Conservation (phyloP, 1,284 basidiomycete genomes). For the Austroboletus novae-zelandiae region DNA sequence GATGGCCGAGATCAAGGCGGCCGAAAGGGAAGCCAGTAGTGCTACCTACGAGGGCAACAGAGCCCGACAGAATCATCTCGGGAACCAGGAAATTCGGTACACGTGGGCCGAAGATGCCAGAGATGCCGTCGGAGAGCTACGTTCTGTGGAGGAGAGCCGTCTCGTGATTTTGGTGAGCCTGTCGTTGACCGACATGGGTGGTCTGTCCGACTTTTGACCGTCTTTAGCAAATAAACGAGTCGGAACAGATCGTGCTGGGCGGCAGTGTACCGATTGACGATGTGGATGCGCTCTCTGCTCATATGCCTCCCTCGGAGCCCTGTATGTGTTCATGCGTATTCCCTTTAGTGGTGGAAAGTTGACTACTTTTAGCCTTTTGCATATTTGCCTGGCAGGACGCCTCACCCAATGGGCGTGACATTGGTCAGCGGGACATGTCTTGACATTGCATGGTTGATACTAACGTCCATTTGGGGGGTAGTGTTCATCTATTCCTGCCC, state of each 20-base stretch:
- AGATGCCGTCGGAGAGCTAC: constrained; percentile 60
- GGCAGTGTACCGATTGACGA: constrained; percentile 37
- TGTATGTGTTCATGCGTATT: constrained; percentile 32
- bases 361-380: constrained; percentile 50
- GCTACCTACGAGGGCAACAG: constrained; percentile 56
- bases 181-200: neutral
- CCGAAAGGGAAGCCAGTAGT: constrained; percentile 55
- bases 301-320: constrained; percentile 55
- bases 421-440: constrained; percentile 41
- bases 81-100: constrained; percentile 52
- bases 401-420: constrained; percentile 46
- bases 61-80: constrained; percentile 54
- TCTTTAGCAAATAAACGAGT: constrained; percentile 57
- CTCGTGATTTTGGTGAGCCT: constrained; percentile 61
- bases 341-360: constrained; percentile 4
- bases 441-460: neutral
- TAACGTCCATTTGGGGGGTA: constrained; percentile 29
- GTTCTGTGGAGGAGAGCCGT: constrained; percentile 45
- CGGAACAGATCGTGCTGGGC: constrained; percentile 52
- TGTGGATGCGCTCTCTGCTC: constrained; percentile 43
- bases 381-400: constrained; percentile 72
- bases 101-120: constrained; percentile 63
- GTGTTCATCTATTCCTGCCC: constrained; percentile 91
- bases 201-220: neutral
- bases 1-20: constrained; percentile 69